A percentile compares a stretch with the other conserved stretches of the same genome.
Conservation (phyloP, 164 flowering plant species). For the Stephania yunnanensis region DNA sequence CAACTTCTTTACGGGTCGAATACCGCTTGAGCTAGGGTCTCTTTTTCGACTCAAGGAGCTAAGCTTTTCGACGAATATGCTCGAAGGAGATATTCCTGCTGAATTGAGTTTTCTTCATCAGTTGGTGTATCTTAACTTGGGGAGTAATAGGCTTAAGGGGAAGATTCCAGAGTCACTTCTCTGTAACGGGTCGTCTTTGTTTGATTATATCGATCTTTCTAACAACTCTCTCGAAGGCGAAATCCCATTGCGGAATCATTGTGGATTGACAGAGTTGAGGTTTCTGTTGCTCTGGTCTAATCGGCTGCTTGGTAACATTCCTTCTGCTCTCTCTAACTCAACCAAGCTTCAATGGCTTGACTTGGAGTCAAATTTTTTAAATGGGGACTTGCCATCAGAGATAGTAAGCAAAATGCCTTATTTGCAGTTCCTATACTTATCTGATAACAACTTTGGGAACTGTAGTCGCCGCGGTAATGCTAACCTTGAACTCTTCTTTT, state of each 20-base stretch:
- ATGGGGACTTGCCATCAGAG: constrained; percentile 57
- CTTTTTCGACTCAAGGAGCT: constrained; percentile 47
- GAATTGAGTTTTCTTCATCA: constrained; percentile 46
- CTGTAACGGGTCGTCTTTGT: constrained; percentile 44
- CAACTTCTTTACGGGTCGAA: constrained; percentile 56
- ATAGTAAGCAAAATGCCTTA: constrained; percentile 45
- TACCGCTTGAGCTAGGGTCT: constrained; percentile 56
- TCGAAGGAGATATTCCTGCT: constrained; percentile 50
- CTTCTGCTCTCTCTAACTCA: constrained; percentile 58
- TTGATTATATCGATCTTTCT: constrained; percentile 74
- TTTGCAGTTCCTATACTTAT: constrained; percentile 62
- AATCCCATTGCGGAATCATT: constrained; percentile 45
- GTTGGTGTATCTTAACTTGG: constrained; percentile 58
- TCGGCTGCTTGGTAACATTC: constrained; percentile 52
- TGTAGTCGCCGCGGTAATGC: constrained; percentile 48
- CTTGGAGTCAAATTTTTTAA: constrained; percentile 56
- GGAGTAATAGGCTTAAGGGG: constrained; percentile 52
- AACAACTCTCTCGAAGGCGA: constrained; percentile 68
- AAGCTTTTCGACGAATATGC: constrained; percentile 54
- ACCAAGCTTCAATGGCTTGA: constrained; percentile 79
- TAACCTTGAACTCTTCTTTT: constrained; percentile 61
- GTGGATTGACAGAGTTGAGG: constrained; percentile 44
- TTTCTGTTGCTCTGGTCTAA: constrained; percentile 86
- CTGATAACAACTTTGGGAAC: constrained; percentile 62
- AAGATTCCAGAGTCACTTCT: constrained; percentile 50